Evolutionary conservation across 768 basidiomycete species (phyloP).

Genomic region (Mycena belliarum): DNA sequence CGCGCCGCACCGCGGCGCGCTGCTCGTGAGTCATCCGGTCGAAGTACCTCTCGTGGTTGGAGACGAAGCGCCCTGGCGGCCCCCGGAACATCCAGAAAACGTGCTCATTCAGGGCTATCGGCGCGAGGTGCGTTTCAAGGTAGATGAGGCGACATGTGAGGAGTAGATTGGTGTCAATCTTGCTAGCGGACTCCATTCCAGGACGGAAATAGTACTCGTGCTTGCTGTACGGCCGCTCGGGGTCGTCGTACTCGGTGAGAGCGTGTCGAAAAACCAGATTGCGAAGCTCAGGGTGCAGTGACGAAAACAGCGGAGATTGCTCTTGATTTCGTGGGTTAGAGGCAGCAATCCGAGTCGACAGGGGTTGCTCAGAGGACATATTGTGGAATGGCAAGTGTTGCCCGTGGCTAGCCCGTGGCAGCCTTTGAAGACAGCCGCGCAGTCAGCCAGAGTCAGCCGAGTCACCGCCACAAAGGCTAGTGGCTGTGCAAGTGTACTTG

Average conservation of each 20-base stretch:
- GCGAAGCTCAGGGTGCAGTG: conserved; percentile 24
- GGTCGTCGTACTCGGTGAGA: conserved; percentile 22
- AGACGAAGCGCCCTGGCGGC: background rate
- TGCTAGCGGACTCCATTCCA: conserved; percentile 13
- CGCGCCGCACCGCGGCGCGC: conserved; percentile 17
- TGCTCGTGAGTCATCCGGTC: conserved; percentile 18
- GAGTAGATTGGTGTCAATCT: conserved; percentile 21
- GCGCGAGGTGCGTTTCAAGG: conserved; percentile 25
- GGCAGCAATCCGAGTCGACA: conserved; percentile 2
- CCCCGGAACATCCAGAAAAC: conserved; percentile 24
- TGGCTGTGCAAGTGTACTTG: too few relatives aligned
- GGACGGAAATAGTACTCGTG: conserved; percentile 25
- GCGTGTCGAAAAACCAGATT: conserved; percentile 25
- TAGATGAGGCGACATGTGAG: conserved; percentile 27
- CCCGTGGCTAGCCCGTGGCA: too few relatives aligned
- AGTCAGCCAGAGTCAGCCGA: too few relatives aligned
- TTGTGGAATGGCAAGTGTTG: too few relatives aligned
- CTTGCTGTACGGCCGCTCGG: conserved; percentile 12
- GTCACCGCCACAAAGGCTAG: too few relatives aligned
- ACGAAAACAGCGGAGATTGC: conserved; percentile 21
- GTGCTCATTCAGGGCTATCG: conserved; percentile 22
- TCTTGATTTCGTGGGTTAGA: conserved; percentile 8
- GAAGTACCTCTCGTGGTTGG: conserved; percentile 18
- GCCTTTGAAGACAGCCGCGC: too few relatives aligned
- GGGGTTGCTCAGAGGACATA: too few relatives aligned